Evolutionary conservation across 768 basidiomycete species (phyloP).

Genomic region (Hemileccinum rubropunctum): DNA sequence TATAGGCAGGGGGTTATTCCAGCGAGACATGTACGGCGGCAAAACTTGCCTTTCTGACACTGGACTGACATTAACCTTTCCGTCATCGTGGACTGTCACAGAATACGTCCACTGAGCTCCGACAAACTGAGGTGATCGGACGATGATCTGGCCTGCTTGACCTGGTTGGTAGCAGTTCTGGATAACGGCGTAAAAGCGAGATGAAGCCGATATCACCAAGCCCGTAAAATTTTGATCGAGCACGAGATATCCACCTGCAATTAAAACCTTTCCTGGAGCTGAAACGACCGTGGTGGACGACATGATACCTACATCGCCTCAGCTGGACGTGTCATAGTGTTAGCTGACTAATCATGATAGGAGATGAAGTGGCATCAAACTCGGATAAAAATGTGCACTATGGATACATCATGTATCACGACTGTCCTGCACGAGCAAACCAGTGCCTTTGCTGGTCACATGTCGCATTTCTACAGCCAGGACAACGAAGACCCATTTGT

Average conservation of each 20-base stretch:
- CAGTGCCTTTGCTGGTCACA: conserved; percentile 88
- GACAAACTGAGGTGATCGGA: conserved; percentile 91
- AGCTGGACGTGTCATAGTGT: background rate
- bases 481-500: conserved; percentile 87
- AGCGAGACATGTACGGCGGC: background rate
- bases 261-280: conserved; percentile 90
- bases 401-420: conserved; percentile 36
- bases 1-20: conserved; percentile 24
- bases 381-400: background rate
- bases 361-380: too few relatives aligned
- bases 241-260: conserved; percentile 96
- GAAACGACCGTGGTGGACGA: conserved; percentile 69
- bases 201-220: conserved; percentile 87
- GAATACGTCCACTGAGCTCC: conserved; percentile 74
- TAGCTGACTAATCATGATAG: conserved; percentile 28
- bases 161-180: conserved; percentile 29
- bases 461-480: conserved; percentile 86
- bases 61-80: conserved; percentile 22
- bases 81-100: conserved; percentile 39
- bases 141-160: conserved; percentile 50
- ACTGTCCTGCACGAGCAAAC: conserved; percentile 74
- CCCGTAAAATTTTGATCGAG: conserved; percentile 86
- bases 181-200: conserved; percentile 88
- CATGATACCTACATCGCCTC: conserved; percentile 31
- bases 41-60: conserved; percentile 21